These are phyloP conservation scores for Kodamaea laetipori DNA, from an alignment of 805 yeast species.

Conservation along the genomic window DNA sequence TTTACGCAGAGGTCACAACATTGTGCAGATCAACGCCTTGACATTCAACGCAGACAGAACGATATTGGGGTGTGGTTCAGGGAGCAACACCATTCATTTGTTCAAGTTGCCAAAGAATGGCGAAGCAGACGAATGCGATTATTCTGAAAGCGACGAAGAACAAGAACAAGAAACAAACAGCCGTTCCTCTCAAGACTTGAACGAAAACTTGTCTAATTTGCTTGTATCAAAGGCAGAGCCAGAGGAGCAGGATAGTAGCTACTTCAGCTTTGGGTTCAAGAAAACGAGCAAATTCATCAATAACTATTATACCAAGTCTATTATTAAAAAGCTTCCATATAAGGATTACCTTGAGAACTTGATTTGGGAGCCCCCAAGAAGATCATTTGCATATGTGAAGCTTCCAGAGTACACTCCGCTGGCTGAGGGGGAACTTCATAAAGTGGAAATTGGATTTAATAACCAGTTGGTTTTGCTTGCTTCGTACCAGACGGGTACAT, in stretches of 20 bases:
- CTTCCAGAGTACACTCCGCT: constrained; percentile 33
- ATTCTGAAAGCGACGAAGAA: constrained; percentile 13
- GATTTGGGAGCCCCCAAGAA: constrained; percentile 44
- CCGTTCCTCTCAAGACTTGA: constrained; percentile 40
- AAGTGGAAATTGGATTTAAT: constrained; percentile 42
- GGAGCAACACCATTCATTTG: constrained; percentile 44
- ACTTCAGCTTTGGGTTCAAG: constrained; percentile 23
- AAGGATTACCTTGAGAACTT: constrained; percentile 42
- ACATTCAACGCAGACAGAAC: constrained; percentile 36
- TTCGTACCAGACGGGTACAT: constrained; percentile 38
- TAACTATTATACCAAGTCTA: constrained; percentile 38
- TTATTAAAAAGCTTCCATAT: constrained; percentile 43
- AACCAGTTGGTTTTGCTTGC: constrained; percentile 38
- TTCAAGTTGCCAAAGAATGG: constrained; percentile 26
- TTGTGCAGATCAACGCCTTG: constrained; percentile 35
- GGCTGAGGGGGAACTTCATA: constrained; percentile 15
- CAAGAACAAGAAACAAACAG: constrained; percentile 24
- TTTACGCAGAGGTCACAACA: constrained; percentile 44
- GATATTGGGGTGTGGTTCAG: constrained; percentile 43
- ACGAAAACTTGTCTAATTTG: constrained; percentile 44
- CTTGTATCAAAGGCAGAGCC: constrained; percentile 29
- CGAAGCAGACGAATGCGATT: constrained; percentile 13
- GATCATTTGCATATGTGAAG: constrained; percentile 45
- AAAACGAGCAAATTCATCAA: constrained; percentile 32
- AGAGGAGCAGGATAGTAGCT: constrained; percentile 15